phyloP scores from a whole-genome alignment of 495 filamentous ascomycete genomes.

The Annulohypoxylon maeteangense region DNA sequence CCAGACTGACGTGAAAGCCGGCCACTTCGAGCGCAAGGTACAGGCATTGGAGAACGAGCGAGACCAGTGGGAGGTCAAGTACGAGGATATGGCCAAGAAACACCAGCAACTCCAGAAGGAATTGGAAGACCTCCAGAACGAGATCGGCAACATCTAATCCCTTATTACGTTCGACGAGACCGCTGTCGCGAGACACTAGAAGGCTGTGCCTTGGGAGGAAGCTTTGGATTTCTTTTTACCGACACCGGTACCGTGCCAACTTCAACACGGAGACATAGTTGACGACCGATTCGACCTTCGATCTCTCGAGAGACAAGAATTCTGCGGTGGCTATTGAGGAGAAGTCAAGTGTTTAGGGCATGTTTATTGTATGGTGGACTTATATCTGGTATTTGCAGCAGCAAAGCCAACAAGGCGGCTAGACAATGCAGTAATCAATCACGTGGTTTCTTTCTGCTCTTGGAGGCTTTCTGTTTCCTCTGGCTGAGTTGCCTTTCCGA shows the following conservation, averaged over 20 bases:
- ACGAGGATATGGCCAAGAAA: conserved; percentile 95
- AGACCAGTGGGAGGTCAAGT: conserved; percentile 95
- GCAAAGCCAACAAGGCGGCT: conserved; percentile 35
- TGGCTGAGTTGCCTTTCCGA: conserved; percentile 72
- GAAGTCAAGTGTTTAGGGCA: conserved; percentile 32
- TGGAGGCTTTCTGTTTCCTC: conserved; percentile 70
- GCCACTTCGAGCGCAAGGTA: conserved; percentile 99
- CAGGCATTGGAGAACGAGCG: conserved; percentile 89
- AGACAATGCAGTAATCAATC: conserved; percentile 43
- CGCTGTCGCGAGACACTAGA: conserved; percentile 29
- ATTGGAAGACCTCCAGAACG: conserved; percentile 84
- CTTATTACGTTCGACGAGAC: conserved; percentile 32
- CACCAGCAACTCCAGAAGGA: conserved; percentile 87
- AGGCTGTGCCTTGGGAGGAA: conserved; percentile 30
- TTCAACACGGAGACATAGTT: conserved; percentile 21
- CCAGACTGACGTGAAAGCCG: conserved; percentile 98
- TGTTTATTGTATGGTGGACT: conserved; percentile 37
- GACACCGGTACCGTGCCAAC: conserved; percentile 33
- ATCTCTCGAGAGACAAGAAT: conserved; percentile 17
- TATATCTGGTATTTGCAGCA: conserved; percentile 41
- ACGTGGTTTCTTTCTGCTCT: conserved; percentile 58
- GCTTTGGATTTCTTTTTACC: conserved; percentile 30
- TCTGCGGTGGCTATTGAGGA: conserved; percentile 23
- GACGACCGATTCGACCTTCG: conserved; percentile 22
- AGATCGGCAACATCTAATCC: conserved; percentile 89